phyloP scores from a whole-genome alignment of 2,329 filamentous ascomycete genomes.

The Cercospora sesami region DNA sequence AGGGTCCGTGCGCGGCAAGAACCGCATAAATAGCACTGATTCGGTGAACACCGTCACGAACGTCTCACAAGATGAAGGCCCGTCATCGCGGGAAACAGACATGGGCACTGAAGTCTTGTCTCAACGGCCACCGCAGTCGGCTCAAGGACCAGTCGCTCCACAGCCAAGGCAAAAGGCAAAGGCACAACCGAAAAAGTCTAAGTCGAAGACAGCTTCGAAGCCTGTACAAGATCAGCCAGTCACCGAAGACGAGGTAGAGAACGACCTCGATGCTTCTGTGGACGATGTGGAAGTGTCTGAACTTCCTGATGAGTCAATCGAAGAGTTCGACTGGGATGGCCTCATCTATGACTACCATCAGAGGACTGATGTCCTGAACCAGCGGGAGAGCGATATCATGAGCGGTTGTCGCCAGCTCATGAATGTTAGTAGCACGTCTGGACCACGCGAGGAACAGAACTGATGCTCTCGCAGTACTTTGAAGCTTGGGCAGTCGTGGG shows the following conservation, averaged over 20 bases:
- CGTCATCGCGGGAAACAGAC: not conserved
- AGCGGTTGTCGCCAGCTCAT: slow-evolving; percentile 51
- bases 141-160: slow-evolving; percentile 2
- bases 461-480: slow-evolving; percentile 63
- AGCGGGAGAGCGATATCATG: slow-evolving; percentile 58
- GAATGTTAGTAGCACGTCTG: slow-evolving; percentile 51
- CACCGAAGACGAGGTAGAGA: not conserved
- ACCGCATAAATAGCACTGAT: slow-evolving; percentile 8
- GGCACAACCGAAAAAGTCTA: not conserved
- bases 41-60: slow-evolving; percentile 4
- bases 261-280: slow-evolving; percentile 5
- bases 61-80: slow-evolving; percentile 12
- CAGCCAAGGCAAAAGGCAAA: not conserved
- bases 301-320: slow-evolving; percentile 43
- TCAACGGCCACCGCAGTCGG: slow-evolving; percentile 15
- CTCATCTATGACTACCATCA: slow-evolving; percentile 69
- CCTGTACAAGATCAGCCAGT: not conserved
- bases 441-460: not conserved
- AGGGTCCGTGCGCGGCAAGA: slow-evolving; percentile 5
- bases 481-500: slow-evolving; percentile 74
- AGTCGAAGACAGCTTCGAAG: not conserved
- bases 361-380: slow-evolving; percentile 63
- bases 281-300: slow-evolving; percentile 22
- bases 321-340: slow-evolving; percentile 72
- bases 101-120: not conserved